Evolutionary conservation across 768 basidiomycete genomes (phyloP), one percentile per base, ranked within the genome.

Genomic region (Serpula lacrymans): DNA sequence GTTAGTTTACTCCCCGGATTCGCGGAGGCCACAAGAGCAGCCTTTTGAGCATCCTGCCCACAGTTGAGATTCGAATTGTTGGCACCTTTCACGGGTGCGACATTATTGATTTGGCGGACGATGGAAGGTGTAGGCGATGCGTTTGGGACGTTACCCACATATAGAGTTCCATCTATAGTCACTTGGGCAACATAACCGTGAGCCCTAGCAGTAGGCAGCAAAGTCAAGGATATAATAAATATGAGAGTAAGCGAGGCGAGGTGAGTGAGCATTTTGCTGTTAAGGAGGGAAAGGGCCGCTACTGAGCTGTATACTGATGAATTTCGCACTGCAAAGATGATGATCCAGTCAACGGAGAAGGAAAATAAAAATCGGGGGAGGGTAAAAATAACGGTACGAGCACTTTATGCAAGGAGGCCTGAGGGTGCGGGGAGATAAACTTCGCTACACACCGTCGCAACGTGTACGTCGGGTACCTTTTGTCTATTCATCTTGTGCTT

Each of bases 1-100:
- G 66, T 60, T 10, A 86, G 41, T 1, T 47, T 44, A 55, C 77
- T 78, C 6, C 81, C 83, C 1, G 84, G 79, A 42, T 77, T 79
- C 14, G 75, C 82, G 31, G 70, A 50, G 3, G 71, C 79, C 34
- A 77, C 68, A 25, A 74, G 61, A 4, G 68, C 45, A 1, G 79
- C 84, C 2, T 65, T 57, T 34, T 68, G 60, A 3, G 81, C 75
- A 24, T 69, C 60, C 14, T 67, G 62, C 9, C 85, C 85, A 48
- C 85, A 88, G 58, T 75, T 82, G 9, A 84, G 35, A 37, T 65
- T 68, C 2, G 71, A 51, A 50, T 84, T 84, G 26, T 40, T 60
- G 14, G 80, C 72, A 27, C 78, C 79, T 58, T 85, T 76, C 44
- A 77, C 72, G 2, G 77, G 76, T 0, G 57, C 45, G 43, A 69